phyloP scores from a whole-genome alignment of 2,329 filamentous ascomycete species.

The Colletotrichum scovillei region DNA sequence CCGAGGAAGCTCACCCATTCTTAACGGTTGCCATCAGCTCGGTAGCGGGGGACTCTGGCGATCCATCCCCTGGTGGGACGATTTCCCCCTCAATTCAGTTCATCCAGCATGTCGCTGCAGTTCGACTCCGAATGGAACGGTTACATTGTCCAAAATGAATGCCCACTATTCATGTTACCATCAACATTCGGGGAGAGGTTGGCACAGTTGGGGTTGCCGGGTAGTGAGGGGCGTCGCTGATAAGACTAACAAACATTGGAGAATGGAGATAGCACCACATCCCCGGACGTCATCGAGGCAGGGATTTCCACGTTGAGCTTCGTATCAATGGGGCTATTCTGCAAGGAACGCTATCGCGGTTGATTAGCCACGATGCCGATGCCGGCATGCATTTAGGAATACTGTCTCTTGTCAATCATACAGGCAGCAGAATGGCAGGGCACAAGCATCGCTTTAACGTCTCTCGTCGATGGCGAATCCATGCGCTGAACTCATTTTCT shows the following conservation, averaged over 20 bases:
- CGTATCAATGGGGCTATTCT: background rate
- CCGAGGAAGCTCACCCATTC: conserved; percentile 2
- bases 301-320: background rate
- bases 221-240: conserved; percentile 25
- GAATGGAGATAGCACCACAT: conserved; percentile 14
- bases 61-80: background rate
- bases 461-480: background rate
- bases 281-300: conserved; percentile 8
- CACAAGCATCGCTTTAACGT: background rate
- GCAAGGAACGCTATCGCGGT: background rate
- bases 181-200: background rate
- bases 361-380: background rate
- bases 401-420: background rate
- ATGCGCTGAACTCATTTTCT: no score
- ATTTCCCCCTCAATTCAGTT: conserved; percentile 9
- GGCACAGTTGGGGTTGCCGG: conserved; percentile 7
- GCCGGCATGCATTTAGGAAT: background rate
- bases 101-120: conserved; percentile 2
- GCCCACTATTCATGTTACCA: conserved; percentile 34
- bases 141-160: conserved; percentile 26
- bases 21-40: conserved; percentile 4
- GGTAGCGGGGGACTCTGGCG: conserved; percentile 7
- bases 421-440: background rate
- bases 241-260: conserved; percentile 18
- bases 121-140: conserved; percentile 22